Conservation (phyloP, 306 rosid species). For the Castanospermum australe region DNA sequence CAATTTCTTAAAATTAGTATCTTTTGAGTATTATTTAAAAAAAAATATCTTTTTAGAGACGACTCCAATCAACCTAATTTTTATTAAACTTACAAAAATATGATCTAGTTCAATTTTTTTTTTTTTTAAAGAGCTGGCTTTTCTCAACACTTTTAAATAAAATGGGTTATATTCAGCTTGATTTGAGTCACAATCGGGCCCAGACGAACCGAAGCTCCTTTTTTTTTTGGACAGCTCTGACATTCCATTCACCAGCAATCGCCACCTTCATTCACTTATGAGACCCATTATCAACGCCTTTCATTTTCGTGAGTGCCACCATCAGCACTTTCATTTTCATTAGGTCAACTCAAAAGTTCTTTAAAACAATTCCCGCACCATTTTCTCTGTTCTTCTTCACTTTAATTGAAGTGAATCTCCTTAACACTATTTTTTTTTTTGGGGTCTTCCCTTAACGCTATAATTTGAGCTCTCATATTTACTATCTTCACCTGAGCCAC, state of each 20-base stretch:
- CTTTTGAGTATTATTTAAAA: too few species aligned
- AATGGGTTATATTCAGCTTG: too few species aligned
- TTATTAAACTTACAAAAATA: too few species aligned
- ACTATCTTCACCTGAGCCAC: neutral
- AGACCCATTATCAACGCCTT: slow-evolving; percentile 1
- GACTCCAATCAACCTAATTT: too few species aligned
- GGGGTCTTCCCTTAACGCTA: neutral
- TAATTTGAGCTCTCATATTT: neutral
- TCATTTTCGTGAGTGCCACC: slow-evolving; percentile 1
- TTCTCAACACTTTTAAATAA: too few species aligned
- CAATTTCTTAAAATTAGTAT: too few species aligned
- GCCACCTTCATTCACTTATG: neutral
- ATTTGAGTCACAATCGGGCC: too few species aligned
- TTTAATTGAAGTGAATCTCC: neutral
- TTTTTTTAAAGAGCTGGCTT: too few species aligned
- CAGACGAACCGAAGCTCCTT: too few species aligned
- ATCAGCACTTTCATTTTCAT: slow-evolving; percentile 6
- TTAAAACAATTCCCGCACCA: neutral
- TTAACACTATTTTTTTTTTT: too few species aligned
- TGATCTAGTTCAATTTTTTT: too few species aligned
- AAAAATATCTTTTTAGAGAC: too few species aligned
- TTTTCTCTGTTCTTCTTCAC: neutral
- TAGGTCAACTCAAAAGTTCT: neutral
- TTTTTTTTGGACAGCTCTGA: neutral
- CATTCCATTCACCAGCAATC: neutral